phyloP scores from a whole-genome alignment of 306 rosid genomes.

The Ormosia semicastrata region DNA sequence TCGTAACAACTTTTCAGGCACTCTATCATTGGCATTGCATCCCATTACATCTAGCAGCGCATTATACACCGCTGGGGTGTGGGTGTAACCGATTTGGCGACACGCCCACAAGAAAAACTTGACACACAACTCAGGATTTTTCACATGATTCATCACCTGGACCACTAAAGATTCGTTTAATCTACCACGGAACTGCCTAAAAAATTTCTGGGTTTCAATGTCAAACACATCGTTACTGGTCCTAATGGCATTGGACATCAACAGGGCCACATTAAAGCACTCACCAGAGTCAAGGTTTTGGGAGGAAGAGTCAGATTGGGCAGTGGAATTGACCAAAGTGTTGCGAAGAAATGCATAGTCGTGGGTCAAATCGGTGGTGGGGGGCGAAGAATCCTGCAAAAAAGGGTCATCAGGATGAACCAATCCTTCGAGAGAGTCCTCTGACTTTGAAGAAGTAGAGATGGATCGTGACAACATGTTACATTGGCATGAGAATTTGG shows the following conservation, averaged over 20 bases:
- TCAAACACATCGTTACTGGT: slow-evolving; percentile 37
- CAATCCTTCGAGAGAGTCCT: slow-evolving; percentile 53
- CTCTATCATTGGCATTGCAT: slow-evolving; percentile 33
- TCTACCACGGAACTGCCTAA: slow-evolving; percentile 59
- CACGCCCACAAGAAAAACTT: slow-evolving; percentile 76
- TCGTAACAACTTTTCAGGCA: slow-evolving; percentile 38
- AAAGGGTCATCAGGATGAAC: slow-evolving; percentile 42
- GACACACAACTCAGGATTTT: slow-evolving; percentile 50
- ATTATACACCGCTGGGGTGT: slow-evolving; percentile 45
- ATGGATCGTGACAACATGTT: neutral
- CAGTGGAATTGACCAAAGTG: slow-evolving; percentile 39
- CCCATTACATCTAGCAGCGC: slow-evolving; percentile 53
- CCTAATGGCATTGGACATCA: slow-evolving; percentile 43
- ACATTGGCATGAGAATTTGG: neutral
- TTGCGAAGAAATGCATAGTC: slow-evolving; percentile 55
- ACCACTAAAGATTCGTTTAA: slow-evolving; percentile 51
- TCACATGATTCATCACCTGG: slow-evolving; percentile 49
- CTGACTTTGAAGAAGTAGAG: slow-evolving; percentile 30
- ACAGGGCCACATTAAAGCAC: slow-evolving; percentile 42
- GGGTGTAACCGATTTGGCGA: slow-evolving; percentile 73
- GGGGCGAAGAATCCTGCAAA: slow-evolving; percentile 16
- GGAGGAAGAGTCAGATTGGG: slow-evolving; percentile 25
- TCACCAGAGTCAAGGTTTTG: slow-evolving; percentile 18
- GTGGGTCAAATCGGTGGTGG: slow-evolving; percentile 33
- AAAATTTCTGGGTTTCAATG: slow-evolving; percentile 42